A percentile compares a stretch with the other conserved stretches of the same genome.
Evolutionary conservation across 2,329 filamentous ascomycete genomes (phyloP).

Genomic region (Leptodontidium sp.): DNA sequence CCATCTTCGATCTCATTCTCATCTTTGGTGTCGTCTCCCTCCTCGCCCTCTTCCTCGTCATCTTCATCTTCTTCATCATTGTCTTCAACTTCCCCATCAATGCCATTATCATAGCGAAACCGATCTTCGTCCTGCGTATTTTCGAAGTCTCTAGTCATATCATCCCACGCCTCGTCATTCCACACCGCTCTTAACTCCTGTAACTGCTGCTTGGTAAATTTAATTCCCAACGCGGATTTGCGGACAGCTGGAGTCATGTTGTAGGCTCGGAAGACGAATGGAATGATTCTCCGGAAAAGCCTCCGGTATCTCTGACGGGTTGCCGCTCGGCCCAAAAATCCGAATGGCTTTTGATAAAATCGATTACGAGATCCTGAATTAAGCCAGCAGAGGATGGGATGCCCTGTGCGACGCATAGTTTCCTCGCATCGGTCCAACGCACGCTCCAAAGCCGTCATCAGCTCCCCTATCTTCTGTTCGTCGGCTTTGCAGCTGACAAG

Average conservation of each 20-base stretch:
- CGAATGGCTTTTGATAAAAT: slow-evolving; percentile 26
- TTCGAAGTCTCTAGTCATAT: background rate
- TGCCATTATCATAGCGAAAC: background rate
- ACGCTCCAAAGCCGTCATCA: slow-evolving; percentile 24
- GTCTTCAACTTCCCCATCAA: slow-evolving; percentile 16
- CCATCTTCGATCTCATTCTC: slow-evolving; percentile 22
- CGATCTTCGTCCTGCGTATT: background rate
- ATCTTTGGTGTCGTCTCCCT: background rate
- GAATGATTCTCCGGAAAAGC: no score
- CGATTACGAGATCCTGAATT: slow-evolving; percentile 23
- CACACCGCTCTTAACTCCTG: background rate
- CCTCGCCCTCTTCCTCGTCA: background rate
- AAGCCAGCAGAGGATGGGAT: slow-evolving; percentile 30
- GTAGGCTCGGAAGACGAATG: no score
- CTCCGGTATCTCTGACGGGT: background rate
- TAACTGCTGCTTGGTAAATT: no score
- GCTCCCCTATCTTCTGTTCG: slow-evolving; percentile 25
- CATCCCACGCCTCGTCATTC: background rate
- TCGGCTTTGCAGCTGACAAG: slow-evolving; percentile 16
- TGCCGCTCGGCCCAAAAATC: slow-evolving; percentile 17
- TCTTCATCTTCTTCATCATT: slow-evolving; percentile 13
- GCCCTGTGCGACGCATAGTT: slow-evolving; percentile 29
- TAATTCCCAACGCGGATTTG: no score
- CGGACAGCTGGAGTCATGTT: no score
- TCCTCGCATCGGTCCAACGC: slow-evolving; percentile 31